Conservation (phyloP, 83 land plant genomes). For the Picea mariana region DNA sequence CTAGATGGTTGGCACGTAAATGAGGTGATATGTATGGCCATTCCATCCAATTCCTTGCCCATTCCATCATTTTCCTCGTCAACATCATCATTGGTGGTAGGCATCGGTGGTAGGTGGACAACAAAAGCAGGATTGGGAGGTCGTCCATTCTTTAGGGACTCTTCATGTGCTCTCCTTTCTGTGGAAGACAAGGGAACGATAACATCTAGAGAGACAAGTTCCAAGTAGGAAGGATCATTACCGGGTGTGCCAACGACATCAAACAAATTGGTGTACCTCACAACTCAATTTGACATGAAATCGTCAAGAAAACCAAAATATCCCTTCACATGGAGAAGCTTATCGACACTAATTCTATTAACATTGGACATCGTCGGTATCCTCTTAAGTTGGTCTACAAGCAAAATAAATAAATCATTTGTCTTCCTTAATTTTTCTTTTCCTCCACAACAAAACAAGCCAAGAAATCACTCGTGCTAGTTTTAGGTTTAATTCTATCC, state of each 20-base stretch:
- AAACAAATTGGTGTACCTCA: conserved; percentile 37
- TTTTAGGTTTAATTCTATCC: too few species aligned
- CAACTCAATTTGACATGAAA: conserved; percentile 38
- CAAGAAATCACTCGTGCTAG: too few species aligned
- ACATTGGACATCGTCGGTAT: conserved; percentile 58
- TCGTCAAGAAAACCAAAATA: conserved; percentile 72
- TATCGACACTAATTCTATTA: conserved; percentile 44
- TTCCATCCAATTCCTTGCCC: conserved; percentile 73
- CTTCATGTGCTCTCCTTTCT: conserved; percentile 49
- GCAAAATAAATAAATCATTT: conserved; percentile 38
- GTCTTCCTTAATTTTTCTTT: conserved; percentile 20
- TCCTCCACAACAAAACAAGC: conserved; percentile 31
- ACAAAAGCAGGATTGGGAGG: conserved; percentile 40
- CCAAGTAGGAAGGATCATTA: conserved; percentile 35
- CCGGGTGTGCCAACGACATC: conserved; percentile 29
- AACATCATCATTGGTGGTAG: conserved; percentile 47
- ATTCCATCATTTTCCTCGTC: conserved; percentile 71
- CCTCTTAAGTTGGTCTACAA: conserved; percentile 45
- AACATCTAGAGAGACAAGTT: conserved; percentile 40
- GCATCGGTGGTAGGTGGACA: too few species aligned
- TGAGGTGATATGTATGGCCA: conserved; percentile 66
- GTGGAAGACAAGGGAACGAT: conserved; percentile 53
- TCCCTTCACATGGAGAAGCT: conserved; percentile 55
- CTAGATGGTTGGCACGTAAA: conserved; percentile 31
- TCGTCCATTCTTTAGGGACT: conserved; percentile 33